Base-by-base conservation (phyloP, 2,329 filamentous ascomycete genomes). In the Spiromastix sp. region DNA sequence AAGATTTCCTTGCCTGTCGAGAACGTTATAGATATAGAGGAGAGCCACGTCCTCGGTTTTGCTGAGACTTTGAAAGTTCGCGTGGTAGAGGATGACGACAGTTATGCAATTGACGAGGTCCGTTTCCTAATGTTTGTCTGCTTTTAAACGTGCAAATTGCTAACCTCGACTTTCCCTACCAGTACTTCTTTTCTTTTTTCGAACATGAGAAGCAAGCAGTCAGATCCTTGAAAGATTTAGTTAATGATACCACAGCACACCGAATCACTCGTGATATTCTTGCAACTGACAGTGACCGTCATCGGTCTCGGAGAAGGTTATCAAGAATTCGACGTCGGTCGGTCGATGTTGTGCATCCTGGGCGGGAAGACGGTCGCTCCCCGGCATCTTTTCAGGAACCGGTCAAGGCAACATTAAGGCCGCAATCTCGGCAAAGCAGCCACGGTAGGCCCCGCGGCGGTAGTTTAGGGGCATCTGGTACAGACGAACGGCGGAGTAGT, bases 111-210 rank as follows among this genome's bases (percentile, higher is more conserved):
- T 44, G 91, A 98, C 50, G 91, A 98, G 70, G 83, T 85, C 64
- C 44, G 63, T 11, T 22, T 19, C 3, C 34, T 10, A 24, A 16
- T 15, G 18, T 11, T 22, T 19, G 2, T 33, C 25, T 35, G 5
- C 5, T 18, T n/a, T 16, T 31, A 11, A 13, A 8, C 8, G 15
- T 16, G 5, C 16, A 17, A 10, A 15, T 21, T 22, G 30, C 50
- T 55, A 32, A 52, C 24, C 9, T n/a, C 12, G 31, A 11, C 31
- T 25, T 13, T n/a, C 5, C 3, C n/a, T 6, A 29, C 8, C 40
- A 87, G 77, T 95, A 96, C 56, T 96, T 93, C 56, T 96, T 98
- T 57, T 91, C 87, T 0, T 96, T 96, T 60, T 94, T 95, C 56
- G 81, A 76, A 46, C 79, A 79, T 43, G 86, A 86, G 5, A 78